Conservation (phyloP, 1,284 basidiomycete genomes). For the Pseudozyma tsukubaensis region DNA sequence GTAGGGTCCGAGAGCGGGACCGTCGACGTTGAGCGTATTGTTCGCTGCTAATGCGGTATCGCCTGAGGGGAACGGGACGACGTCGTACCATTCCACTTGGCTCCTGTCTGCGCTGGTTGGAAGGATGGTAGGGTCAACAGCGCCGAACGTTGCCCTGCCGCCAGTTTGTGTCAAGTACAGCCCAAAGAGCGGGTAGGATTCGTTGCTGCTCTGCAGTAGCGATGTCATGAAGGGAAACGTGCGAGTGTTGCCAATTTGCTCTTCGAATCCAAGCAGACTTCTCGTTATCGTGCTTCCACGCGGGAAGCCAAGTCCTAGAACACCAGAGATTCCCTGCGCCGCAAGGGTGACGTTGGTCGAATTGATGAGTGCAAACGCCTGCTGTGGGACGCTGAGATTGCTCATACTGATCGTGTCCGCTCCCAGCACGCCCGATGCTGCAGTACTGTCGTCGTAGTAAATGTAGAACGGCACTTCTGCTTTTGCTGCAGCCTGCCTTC, state of each 20-base stretch:
- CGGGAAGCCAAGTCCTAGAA: slow-evolving; percentile 70
- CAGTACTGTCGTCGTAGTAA: slow-evolving; percentile 27
- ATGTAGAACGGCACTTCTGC: slow-evolving; percentile 34
- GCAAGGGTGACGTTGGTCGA: slow-evolving; percentile 69
- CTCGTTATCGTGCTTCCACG: slow-evolving; percentile 49
- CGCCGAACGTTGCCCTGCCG: slow-evolving; percentile 40
- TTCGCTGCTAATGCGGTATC: slow-evolving; percentile 24
- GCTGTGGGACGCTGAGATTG: slow-evolving; percentile 21
- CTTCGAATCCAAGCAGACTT: slow-evolving; percentile 23
- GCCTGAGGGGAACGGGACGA: slow-evolving; percentile 49
- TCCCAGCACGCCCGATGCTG: slow-evolving; percentile 25
- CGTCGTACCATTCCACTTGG: slow-evolving; percentile 49
- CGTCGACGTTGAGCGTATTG: slow-evolving; percentile 38
- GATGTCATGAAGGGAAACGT: slow-evolving; percentile 28
- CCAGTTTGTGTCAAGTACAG: slow-evolving; percentile 27
- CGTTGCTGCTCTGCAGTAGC: slow-evolving; percentile 23
- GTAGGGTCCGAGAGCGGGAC: slow-evolving; percentile 70
- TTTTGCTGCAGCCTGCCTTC: not conserved
- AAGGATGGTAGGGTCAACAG: slow-evolving; percentile 36
- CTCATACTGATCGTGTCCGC: slow-evolving; percentile 30
- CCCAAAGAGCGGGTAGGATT: slow-evolving; percentile 48
- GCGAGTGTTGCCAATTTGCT: slow-evolving; percentile 4
- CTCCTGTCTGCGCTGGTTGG: slow-evolving; percentile 7
- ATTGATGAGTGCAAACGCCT: slow-evolving; percentile 52
- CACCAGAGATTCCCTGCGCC: slow-evolving; percentile 68